These are phyloP conservation scores for Termitomyces sp. DNA, from an alignment of 1,284 basidiomycete genomes.

Conservation along the genomic window DNA sequence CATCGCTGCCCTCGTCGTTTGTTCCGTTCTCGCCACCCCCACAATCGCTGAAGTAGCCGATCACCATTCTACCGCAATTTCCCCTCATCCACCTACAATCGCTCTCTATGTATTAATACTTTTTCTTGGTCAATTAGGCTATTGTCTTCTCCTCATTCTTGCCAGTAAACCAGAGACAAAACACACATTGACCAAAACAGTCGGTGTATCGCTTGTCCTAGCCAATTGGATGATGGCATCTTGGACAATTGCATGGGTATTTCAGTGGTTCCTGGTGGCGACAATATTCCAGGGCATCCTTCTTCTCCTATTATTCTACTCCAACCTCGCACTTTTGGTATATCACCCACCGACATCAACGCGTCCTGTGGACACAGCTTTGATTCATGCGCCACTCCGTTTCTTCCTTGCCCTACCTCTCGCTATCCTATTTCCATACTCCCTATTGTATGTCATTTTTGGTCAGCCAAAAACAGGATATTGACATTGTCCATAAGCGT, in stretches of 20 bases:
- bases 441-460: constrained; percentile 48
- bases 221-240: constrained; percentile 80
- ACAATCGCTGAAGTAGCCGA: constrained; percentile 37
- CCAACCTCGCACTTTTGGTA: constrained; percentile 60
- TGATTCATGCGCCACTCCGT: constrained; percentile 71
- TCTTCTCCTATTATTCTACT: constrained; percentile 55
- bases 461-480: constrained; percentile 11
- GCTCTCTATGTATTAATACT: constrained; percentile 61
- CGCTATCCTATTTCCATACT: constrained; percentile 32
- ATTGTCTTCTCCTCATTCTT: constrained; percentile 72
- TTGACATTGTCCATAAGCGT: constrained; percentile 37
- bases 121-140: constrained; percentile 68
- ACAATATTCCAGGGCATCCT: constrained; percentile 60
- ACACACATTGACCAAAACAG: constrained; percentile 66
- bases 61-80: constrained; percentile 66
- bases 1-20: constrained; percentile 56
- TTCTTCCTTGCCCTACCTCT: constrained; percentile 68
- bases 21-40: constrained; percentile 49
- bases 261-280: constrained; percentile 56
- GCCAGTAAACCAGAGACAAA: constrained; percentile 78
- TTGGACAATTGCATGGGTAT: constrained; percentile 80
- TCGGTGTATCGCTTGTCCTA: constrained; percentile 73
- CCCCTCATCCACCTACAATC: constrained; percentile 62
- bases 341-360: constrained; percentile 55
- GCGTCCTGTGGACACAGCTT: constrained; percentile 57